Conservation (phyloP, 257 asterid species). For the Jacaranda copaia region DNA sequence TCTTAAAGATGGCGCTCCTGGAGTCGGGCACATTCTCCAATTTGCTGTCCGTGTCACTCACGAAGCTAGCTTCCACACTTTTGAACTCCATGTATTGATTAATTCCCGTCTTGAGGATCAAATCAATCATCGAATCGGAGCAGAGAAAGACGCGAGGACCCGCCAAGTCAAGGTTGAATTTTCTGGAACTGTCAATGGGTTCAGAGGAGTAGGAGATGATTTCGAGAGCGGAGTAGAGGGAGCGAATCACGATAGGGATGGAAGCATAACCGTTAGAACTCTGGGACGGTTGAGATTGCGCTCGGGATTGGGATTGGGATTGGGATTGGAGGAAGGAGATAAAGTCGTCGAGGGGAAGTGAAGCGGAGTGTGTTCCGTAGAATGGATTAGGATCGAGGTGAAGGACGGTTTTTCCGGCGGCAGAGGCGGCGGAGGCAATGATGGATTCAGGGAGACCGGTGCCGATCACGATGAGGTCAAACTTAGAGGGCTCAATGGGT, state of each 20-base stretch:
- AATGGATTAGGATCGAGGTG: slow-evolving; percentile 81
- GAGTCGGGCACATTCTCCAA: slow-evolving; percentile 81
- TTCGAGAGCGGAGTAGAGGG: slow-evolving; percentile 68
- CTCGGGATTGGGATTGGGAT: slow-evolving; percentile 34
- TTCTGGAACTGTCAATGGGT: slow-evolving; percentile 55
- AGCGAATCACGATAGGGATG: slow-evolving; percentile 51
- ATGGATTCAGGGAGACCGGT: slow-evolving; percentile 89
- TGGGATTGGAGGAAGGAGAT: slow-evolving; percentile 59
- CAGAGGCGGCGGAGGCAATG: slow-evolving; percentile 79
- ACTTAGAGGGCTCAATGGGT: slow-evolving; percentile 73
- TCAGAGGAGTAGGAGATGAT: slow-evolving; percentile 54
- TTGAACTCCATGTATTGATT: slow-evolving; percentile 91
- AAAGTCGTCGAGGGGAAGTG: slow-evolving; percentile 71
- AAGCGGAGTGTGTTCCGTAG: slow-evolving; percentile 76
- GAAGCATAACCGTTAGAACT: slow-evolving; percentile 33
- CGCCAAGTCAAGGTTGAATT: slow-evolving; percentile 66
- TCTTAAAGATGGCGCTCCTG: slow-evolving; percentile 82
- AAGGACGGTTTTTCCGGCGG: slow-evolving; percentile 80
- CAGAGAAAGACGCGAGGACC: slow-evolving; percentile 84
- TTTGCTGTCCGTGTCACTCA: slow-evolving; percentile 56
- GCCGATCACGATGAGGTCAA: slow-evolving; percentile 84
- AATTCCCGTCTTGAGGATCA: slow-evolving; percentile 69
- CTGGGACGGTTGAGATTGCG: slow-evolving; percentile 44
- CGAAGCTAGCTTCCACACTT: slow-evolving; percentile 76
- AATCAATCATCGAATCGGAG: slow-evolving; percentile 72